Evolutionary conservation across 2,329 filamentous ascomycete species (phyloP), one percentile per base, ranked within the genome.

Genomic region (Colletotrichum sp.): DNA sequence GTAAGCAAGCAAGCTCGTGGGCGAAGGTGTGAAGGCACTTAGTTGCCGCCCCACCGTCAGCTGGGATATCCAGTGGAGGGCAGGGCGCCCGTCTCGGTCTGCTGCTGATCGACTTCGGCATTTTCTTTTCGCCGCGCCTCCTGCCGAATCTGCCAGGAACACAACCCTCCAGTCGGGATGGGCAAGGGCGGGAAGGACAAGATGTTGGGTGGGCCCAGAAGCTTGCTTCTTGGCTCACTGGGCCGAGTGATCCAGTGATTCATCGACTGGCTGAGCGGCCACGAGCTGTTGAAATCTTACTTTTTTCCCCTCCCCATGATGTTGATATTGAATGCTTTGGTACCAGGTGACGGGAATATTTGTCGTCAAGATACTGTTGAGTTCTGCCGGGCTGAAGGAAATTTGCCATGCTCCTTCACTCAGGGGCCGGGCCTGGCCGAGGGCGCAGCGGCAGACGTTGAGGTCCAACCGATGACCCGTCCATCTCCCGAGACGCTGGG

Each of bases 141-240:
- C 68, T 71, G 25, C 48, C 67, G 48, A 66, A 71, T 66, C 60
- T 71, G 72, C 59, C 72, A 71, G 72, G 60, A 61, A 55, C 28
- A 57, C 22, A 60, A 27, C 36, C 68, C 34, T 48, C 60, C 28
- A 28, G 60, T n/a, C 55, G 72, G 68, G 60, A 74, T 30, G 22
- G 36, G 25, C 36, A 39, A 66, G 32, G 39, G 22, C n/a, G 66
- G 44, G 48, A 36, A n/a, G 30, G 13, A 44, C 13, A 30, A 25
- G 22, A 32, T 22, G 52, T 34, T 48, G 16, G 59, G 27, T 55
- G 59, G 57, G 25, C 48, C 28, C 57, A 44, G 55, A 55, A 32
- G 28, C 36, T 65, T 48, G 63, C 63, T 27, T 44, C 36, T 65
- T 65, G 44, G 64, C 64, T 67, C 27, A 32, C 44, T 52, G 64